Evolutionary conservation across 345 rosid genomes (phyloP).

Genomic region (Citrus maxima): DNA sequence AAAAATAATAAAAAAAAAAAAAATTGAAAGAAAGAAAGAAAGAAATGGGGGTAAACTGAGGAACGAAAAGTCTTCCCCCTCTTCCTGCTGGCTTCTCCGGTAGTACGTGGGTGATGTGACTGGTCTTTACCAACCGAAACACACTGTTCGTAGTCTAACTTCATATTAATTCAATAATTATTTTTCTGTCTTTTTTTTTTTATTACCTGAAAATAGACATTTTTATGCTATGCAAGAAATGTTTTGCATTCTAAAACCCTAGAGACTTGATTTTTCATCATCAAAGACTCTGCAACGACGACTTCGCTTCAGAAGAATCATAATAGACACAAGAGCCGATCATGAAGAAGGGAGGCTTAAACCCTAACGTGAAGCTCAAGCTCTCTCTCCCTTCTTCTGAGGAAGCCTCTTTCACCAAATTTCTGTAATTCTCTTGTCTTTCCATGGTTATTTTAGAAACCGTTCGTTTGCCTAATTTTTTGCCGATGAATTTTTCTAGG

Average conservation of each 20-base stretch:
- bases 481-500: slow-evolving; percentile 28
- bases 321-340: neutral
- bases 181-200: no score
- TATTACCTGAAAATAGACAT: no score
- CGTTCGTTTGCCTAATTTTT: neutral
- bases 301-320: neutral
- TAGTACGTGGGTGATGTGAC: neutral
- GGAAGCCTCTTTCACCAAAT: slow-evolving; percentile 54
- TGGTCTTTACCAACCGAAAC: neutral
- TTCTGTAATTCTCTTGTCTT: slow-evolving; percentile 46
- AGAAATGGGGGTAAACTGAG: neutral
- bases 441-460: neutral
- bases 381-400: slow-evolving; percentile 52
- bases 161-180: neutral
- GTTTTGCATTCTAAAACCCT: neutral
- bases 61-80: neutral
- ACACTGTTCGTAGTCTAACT: neutral
- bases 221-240: no score
- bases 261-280: neutral
- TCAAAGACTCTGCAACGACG: neutral
- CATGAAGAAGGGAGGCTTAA: slow-evolving; percentile 71
- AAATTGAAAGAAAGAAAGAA: neutral
- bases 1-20: no score
- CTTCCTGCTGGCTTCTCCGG: no score
- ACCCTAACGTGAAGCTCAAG: slow-evolving; percentile 46